A percentile compares a stretch with the other conserved stretches of the same genome.
Evolutionary conservation across 75 land plant species (phyloP).

Genomic region (Selaginella tamariscina): DNA sequence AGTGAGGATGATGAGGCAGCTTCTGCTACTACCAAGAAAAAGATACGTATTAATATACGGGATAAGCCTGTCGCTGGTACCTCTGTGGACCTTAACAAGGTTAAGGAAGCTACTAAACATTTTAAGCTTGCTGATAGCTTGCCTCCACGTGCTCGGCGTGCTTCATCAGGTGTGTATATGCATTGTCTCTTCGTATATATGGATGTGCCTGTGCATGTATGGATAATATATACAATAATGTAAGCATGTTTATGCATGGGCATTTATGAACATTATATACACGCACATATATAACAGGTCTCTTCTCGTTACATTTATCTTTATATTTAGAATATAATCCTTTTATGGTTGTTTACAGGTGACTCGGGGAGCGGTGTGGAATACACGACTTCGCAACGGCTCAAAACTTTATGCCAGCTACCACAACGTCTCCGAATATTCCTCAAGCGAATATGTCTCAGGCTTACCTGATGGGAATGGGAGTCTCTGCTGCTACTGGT

Average conservation of each 20-base stretch:
- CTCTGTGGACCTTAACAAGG: conserved; percentile 68
- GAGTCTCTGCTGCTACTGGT: conserved; percentile 50
- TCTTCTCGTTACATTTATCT: too few relatives aligned
- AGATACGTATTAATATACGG: conserved; percentile 45
- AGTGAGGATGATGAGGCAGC: conserved; percentile 90
- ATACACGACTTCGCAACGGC: conserved; percentile 16
- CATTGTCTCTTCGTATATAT: too few relatives aligned
- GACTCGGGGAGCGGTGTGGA: neutral
- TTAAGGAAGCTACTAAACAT: conserved; percentile 91
- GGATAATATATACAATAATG: too few relatives aligned
- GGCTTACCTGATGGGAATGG: conserved; percentile 28
- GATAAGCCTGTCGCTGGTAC: conserved; percentile 69
- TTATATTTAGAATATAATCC: too few relatives aligned
- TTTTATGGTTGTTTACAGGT: too few relatives aligned
- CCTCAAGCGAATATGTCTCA: too few relatives aligned
- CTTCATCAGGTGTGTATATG: conserved; percentile 50
- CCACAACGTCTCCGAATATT: too few relatives aligned
- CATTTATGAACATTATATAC: too few relatives aligned
- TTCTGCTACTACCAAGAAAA: conserved; percentile 37
- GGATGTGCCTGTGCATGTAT: too few relatives aligned
- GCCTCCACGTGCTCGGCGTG: conserved; percentile 39
- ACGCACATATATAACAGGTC: too few relatives aligned
- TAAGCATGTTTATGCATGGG: too few relatives aligned
- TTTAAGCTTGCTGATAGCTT: conserved; percentile 66
- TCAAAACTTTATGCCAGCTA: too few relatives aligned